Conservation (phyloP, 345 rosid genomes). For the Schrenkiella parvula region DNA sequence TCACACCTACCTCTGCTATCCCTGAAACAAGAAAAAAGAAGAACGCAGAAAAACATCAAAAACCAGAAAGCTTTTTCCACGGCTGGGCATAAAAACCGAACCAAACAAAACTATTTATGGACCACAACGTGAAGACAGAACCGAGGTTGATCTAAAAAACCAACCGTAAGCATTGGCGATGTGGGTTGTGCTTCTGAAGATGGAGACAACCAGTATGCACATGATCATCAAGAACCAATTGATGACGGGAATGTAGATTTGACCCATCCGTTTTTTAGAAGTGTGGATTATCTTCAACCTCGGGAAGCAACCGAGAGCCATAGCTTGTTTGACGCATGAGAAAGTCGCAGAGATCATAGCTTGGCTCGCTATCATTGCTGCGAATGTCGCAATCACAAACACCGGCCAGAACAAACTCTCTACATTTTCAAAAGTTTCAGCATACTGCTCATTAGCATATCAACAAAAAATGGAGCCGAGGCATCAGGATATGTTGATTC, state of each 20-base stretch:
- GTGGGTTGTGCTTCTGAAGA: conserved; percentile 80
- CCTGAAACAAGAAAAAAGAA: conserved; percentile 45
- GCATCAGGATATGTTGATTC: not conserved
- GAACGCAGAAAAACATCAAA: not conserved
- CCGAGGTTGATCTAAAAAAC: too few species aligned
- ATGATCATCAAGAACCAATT: conserved; percentile 89
- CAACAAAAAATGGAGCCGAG: not conserved
- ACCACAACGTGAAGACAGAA: too few species aligned
- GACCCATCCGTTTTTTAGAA: conserved; percentile 80
- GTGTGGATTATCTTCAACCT: conserved; percentile 95
- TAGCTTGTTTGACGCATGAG: conserved; percentile 90
- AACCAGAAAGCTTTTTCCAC: not conserved
- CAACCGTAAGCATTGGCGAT: conserved; percentile 98
- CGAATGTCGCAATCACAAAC: conserved; percentile 72
- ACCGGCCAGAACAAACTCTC: conserved; percentile 89
- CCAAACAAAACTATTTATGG: not conserved
- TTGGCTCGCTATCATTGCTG: conserved; percentile 98
- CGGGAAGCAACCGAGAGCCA: conserved; percentile 98
- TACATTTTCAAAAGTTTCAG: conserved; percentile 32
- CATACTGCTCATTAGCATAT: not conserved
- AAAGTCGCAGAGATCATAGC: conserved; percentile 99
- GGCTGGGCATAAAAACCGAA: not conserved
- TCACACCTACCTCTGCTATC: conserved; percentile 96
- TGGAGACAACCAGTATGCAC: conserved; percentile 84
- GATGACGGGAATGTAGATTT: conserved; percentile 84